These are phyloP conservation scores for Triticum dicoccoides DNA, from an alignment of 176 grass and related monocot species.

Conservation along the genomic window DNA sequence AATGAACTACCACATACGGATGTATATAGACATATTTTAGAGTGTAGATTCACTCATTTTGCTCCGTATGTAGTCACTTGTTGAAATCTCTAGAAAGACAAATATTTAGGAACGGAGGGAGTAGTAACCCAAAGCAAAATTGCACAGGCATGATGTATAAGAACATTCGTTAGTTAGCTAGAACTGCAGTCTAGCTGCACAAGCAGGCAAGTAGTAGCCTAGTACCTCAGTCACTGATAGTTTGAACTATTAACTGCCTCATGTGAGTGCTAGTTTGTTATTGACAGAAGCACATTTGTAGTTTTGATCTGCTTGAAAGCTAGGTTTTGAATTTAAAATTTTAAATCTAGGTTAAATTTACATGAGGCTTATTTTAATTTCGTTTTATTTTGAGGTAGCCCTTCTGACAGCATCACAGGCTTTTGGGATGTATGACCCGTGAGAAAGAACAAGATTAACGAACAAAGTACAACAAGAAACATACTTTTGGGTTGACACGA, in stretches of 20 bases:
- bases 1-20: too few relatives aligned
- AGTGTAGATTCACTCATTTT: too few relatives aligned
- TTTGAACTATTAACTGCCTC: not conserved
- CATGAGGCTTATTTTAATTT: not conserved
- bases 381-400: not conserved
- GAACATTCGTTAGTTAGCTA: not conserved
- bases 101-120: too few relatives aligned
- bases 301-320: not conserved
- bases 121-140: not conserved
- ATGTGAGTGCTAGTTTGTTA: not conserved
- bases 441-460: not conserved
- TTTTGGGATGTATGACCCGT: not conserved
- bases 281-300: not conserved
- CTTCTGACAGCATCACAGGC: not conserved
- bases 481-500: conserved; percentile 98
- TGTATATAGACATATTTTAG: too few relatives aligned
- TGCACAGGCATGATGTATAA: not conserved
- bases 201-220: conserved; percentile 2
- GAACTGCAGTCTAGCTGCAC: conserved; percentile 6
- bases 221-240: not conserved
- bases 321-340: not conserved
- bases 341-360: not conserved
- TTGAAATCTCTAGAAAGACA: too few relatives aligned
- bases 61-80: too few relatives aligned
- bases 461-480: conserved; percentile 26